Evolutionary conservation across 331 rosid genomes (phyloP).

Genomic region (Rosa hybrid): DNA sequence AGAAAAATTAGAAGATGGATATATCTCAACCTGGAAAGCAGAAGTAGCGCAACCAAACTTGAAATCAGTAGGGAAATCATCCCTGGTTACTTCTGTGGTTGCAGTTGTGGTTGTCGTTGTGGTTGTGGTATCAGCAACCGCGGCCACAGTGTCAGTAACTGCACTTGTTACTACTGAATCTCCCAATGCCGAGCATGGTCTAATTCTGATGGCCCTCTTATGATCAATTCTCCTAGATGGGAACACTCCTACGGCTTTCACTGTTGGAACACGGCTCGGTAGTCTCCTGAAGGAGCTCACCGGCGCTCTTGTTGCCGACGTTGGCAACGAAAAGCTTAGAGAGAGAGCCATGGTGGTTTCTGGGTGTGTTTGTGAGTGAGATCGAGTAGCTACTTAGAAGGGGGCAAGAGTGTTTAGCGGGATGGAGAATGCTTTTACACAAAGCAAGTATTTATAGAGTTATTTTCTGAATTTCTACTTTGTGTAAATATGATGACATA

Average conservation of each 20-base stretch:
- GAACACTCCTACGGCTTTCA: neutral
- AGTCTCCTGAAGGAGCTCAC: neutral
- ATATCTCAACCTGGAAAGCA: neutral
- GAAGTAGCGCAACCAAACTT: constrained; percentile 2
- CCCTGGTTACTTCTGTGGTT: neutral
- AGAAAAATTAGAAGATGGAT: neutral
- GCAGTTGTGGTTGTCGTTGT: neutral
- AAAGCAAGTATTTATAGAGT: neutral
- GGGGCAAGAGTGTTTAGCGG: neutral
- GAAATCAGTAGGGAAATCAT: neutral
- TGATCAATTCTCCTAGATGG: constrained; percentile 3
- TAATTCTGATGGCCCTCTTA: neutral
- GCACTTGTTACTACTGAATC: neutral
- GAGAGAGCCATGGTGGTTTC: neutral
- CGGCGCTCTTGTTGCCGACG: neutral
- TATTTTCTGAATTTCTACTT: neutral
- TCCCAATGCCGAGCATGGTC: neutral
- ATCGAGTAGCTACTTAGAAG: neutral
- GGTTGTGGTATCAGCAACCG: neutral
- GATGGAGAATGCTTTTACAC: neutral
- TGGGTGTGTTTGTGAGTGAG: neutral
- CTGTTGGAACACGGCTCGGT: neutral
- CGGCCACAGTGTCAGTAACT: neutral
- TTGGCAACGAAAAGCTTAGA: neutral
- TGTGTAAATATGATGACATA: neutral